Base-by-base conservation (phyloP, 345 rosid genomes). In the Hibiscus tridactylites region DNA sequence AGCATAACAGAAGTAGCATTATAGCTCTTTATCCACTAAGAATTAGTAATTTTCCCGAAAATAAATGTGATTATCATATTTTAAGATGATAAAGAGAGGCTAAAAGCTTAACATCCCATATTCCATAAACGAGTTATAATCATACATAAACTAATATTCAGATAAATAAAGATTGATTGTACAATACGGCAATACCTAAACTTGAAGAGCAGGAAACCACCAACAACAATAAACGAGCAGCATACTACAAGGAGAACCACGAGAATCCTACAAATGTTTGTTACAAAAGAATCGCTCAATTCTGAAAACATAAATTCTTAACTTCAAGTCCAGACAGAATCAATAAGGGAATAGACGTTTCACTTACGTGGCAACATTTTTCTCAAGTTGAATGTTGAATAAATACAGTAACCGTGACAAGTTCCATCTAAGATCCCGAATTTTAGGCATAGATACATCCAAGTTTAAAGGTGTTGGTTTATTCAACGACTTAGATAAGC, bases 321-420 rank as follows among this genome's bases (percentile, higher is more conserved):
- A 70, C 17, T 39, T 33, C 1, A 33, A 44, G 47, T 44, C 47
- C 12, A 0, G 47, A 35, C 68, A 70, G 17, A 75, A 64, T 37
- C 65, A 46, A 72, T 21, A 61, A 56, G 63, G 6, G 26, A 65
- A 75, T 10, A 70, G 26, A 69, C n/a, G 63, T 37, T 65, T 73
- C 75, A 82, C 97, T 84, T 87, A 94, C 98, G 88, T 87, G 74
- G 92, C 91, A 73, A 94, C 84, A 81, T 94, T 94, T 83, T 88
- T 86, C 88, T 94, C 98, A 17, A 94, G 81, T 78, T 90, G 96
- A 71, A 91, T 82, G 74, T 94, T 91, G 88, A 94, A 90, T 59
- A 94, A 75, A 81, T 91, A 91, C 35, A 94, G 68, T 52, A 91
- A 75, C 74, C 96, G 88, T 13, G 88, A 71, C 53, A 91, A 70